Base-by-base conservation (phyloP, 129 eudicot genomes). In the Flaveria trinervia region DNA sequence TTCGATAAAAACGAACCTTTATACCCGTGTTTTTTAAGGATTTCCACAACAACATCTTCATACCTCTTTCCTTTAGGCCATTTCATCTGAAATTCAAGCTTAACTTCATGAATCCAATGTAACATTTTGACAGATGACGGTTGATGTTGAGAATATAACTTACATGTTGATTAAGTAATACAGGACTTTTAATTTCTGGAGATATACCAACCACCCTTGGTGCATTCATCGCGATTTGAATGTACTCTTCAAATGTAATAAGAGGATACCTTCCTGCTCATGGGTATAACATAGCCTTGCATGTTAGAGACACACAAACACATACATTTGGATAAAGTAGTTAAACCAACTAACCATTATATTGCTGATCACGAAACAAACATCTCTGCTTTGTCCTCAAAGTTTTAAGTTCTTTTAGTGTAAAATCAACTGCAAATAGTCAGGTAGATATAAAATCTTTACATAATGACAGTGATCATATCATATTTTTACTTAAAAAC, bases 101-200 rank as follows among this genome's bases (percentile, higher is more conserved):
- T n/a, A 36, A 66, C 16, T 79, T 16, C 70, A 75, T 44, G 50
- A 43, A 23, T 15, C 50, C 49, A 17, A 64, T 51, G 26, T 45
- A 23, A 75, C 6, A 16, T 48, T 55, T 57, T 1, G 25, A 54
- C 25, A 50, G 48, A 20, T n/a, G 18, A 55, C 76, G 9, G 20
- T 15, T 7, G 83, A 45, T 3, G 46, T 43, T 39, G 71, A 30
- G n/a, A 70, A 55, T 39, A 25, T 56, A 78, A 77, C 97, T 86
- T 67, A 94, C 98, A 54, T 78, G 97, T 57, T 89, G 86, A 82
- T 91, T 94, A 81, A 94, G 86, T 70, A 91, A 79, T 18, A 91
- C 83, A 1, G 98, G 98, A 82, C 84, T 86, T 74, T 94, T 94
- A 11, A 94, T 87, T 84, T 94, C 98, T 65, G 98, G 98, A 85